Evolutionary conservation across 805 yeast species (phyloP), one percentile per base, ranked within the genome.

Genomic region (Yarrowia porcina): DNA sequence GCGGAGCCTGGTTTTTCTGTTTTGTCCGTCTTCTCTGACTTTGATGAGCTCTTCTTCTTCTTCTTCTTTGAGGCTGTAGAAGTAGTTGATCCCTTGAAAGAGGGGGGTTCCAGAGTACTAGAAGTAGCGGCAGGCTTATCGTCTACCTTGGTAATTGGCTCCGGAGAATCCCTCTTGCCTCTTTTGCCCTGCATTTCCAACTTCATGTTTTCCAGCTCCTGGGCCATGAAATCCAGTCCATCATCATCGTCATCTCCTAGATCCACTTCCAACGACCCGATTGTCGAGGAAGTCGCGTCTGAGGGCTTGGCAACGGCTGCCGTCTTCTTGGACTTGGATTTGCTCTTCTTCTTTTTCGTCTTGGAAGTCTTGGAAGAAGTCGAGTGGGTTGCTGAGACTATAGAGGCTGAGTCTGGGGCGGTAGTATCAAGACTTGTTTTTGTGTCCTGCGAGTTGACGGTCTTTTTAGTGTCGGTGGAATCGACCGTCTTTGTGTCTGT

Each of bases 201-300:
- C 21, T 52, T 52, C 59, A 52, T 52, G 35, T 52, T 52, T 20
- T 52, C 59, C 23, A 52, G 44, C 59, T 52, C 59, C n/a, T 52
- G 59, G 13, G 59, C 59, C 59, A 52, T 52, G n/a, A 52, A 35
- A 25, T 52, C 59, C n/a, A 52, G 44, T 6, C 44, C 59, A 17
- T 52, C 59, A 8, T 52, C 44, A 2, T 18, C 59, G 25, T 52
- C 33, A 8, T 35, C 44, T n/a, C n/a, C n/a, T 25, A 36, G 6
- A 18, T 52, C 59, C 9, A 36, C 13, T 11, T 52, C 59, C 25
- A 52, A 25, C 0, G 44, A 6, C 15, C 42, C 44, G 13, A 36
- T 36, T 21, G 33, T 30, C 25, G 59, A 32, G 4, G 59, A 23
- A 4, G 36, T 17, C 12, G 20, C 13, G 2, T 25, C 25, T 6